Percentiles rank a stretch among this genome's conserved stretches.
These are phyloP conservation scores for Danielozyma ontarioensis DNA, from an alignment of 805 yeast genomes.

Conservation along the genomic window DNA sequence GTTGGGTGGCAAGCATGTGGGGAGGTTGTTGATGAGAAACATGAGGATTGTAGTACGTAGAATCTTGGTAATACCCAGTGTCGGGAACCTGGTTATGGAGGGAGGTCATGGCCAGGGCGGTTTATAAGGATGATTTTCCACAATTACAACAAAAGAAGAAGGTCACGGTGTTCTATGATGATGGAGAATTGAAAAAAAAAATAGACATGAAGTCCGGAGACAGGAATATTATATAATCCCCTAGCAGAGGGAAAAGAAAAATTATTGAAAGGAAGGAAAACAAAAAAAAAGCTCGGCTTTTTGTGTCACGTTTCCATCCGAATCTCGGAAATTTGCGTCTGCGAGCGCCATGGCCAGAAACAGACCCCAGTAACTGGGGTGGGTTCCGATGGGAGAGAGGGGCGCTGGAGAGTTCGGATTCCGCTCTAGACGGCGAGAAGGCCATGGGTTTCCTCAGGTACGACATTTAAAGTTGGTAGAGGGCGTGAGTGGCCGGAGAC, in stretches of 20 bases:
- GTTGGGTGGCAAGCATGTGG: constrained; percentile 5
- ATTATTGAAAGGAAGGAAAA: neutral
- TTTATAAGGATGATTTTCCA: constrained; percentile 1
- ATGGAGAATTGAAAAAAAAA: neutral
- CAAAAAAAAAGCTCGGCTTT: neutral
- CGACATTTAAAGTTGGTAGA: no score
- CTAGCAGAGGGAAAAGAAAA: neutral
- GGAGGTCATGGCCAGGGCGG: constrained; percentile 17
- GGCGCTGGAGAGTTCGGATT: no score
- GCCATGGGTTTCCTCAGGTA: no score
- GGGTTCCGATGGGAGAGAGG: neutral
- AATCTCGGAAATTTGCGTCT: neutral
- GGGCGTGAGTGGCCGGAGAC: no score
- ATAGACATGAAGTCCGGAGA: neutral
- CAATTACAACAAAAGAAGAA: constrained; percentile 14
- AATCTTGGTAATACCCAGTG: constrained; percentile 20
- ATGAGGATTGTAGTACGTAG: constrained; percentile 11
- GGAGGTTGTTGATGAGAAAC: constrained; percentile 2
- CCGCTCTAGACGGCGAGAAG: no score
- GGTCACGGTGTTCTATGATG: constrained; percentile 10
- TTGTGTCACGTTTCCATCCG: neutral
- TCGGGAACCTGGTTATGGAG: constrained; percentile 23
- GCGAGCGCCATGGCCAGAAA: neutral
- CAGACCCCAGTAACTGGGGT: neutral
- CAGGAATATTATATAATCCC: constrained; percentile 1